These are phyloP conservation scores for Phytophthora melonis DNA, from an alignment of 352 stramenopile genomes.

Conservation along the genomic window DNA sequence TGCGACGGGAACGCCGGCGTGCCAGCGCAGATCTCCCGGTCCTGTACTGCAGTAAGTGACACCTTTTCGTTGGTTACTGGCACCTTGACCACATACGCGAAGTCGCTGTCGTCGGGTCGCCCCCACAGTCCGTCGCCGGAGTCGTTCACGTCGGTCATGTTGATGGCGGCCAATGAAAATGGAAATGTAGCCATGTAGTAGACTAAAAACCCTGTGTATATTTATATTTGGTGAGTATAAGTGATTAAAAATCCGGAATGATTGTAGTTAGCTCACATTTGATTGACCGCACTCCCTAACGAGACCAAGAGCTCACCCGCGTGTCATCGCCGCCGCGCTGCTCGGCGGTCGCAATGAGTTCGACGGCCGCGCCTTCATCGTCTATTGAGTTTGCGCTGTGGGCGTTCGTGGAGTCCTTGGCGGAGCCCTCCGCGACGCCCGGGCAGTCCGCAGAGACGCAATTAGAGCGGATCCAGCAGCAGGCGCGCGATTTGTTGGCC, in stretches of 20 bases:
- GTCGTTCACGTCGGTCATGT: constrained; percentile 27
- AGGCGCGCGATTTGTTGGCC: constrained; percentile 48
- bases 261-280: constrained; percentile 14
- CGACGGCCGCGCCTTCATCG: background rate
- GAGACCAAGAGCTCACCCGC: background rate
- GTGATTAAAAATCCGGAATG: constrained; percentile 7
- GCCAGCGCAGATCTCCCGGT: constrained; percentile 44
- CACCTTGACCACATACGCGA: constrained; percentile 42
- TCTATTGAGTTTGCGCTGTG: constrained; percentile 53
- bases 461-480: constrained; percentile 45
- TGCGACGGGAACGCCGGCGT: constrained; percentile 55
- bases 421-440: constrained; percentile 1
- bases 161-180: constrained; percentile 19
- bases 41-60: constrained; percentile 45
- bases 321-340: constrained; percentile 8
- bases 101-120: constrained; percentile 43
- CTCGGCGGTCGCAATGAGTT: constrained; percentile 30
- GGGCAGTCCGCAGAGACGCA: constrained; percentile 15
- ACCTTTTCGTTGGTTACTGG: constrained; percentile 7
- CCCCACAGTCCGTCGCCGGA: constrained; percentile 41
- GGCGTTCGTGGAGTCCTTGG: constrained; percentile 58
- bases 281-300: constrained; percentile 13
- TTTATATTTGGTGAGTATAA: background rate
- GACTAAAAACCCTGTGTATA: background rate
- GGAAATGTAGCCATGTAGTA: constrained; percentile 20